Conservation (phyloP, 495 filamentous ascomycete genomes). For the Aspergillus sclerotioniger region DNA sequence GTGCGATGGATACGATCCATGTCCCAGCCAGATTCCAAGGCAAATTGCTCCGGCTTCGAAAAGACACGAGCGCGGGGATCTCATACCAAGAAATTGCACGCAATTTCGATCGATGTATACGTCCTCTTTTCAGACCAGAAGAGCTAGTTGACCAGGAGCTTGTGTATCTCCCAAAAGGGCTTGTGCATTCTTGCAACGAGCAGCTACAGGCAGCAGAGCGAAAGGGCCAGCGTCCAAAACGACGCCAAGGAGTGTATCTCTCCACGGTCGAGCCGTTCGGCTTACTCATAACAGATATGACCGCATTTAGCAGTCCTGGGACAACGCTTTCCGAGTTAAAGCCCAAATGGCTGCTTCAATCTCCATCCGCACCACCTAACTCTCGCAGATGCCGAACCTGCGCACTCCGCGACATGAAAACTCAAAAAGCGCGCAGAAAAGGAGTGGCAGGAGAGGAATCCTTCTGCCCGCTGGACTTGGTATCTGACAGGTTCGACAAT, state of each 20-base stretch:
- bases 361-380: constrained; percentile 65
- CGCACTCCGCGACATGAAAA: constrained; percentile 65
- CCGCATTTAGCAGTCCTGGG: constrained; percentile 37
- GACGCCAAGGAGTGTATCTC: constrained; percentile 58
- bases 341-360: constrained; percentile 90
- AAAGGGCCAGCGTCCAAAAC: constrained; percentile 34
- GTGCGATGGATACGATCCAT: constrained; percentile 8
- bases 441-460: constrained; percentile 32
- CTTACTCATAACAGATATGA: constrained; percentile 82
- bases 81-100: constrained; percentile 52
- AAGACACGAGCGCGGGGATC: constrained; percentile 54
- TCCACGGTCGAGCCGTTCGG: constrained; percentile 58
- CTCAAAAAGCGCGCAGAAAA: constrained; percentile 24
- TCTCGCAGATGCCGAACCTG: constrained; percentile 82
- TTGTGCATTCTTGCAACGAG: constrained; percentile 52
- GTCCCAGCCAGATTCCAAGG: constrained; percentile 37
- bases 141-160: constrained; percentile 62
- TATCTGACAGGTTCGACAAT: constrained; percentile 39
- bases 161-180: constrained; percentile 45
- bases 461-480: constrained; percentile 59
- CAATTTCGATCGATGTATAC: constrained; percentile 58
- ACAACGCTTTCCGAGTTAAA: constrained; percentile 75
- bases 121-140: constrained; percentile 54
- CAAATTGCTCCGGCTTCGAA: constrained; percentile 65
- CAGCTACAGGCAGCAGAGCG: constrained; percentile 41